Base-by-base conservation (phyloP, 1,284 basidiomycete genomes). In the Sutorius eximius region DNA sequence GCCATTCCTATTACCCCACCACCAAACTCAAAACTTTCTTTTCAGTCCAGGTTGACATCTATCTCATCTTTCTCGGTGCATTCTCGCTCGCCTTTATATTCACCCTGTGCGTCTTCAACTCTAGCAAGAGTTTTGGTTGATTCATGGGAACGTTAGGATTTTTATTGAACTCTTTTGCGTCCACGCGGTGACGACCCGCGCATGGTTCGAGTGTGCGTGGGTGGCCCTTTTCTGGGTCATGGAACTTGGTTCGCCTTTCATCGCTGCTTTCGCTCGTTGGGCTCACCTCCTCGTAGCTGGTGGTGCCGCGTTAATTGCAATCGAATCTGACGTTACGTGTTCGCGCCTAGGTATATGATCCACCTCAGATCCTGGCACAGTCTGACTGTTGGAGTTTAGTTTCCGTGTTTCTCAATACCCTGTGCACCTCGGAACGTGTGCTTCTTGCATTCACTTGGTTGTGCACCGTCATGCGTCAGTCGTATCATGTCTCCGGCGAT, bases 151-250 rank as follows among this genome's bases (percentile, higher is more conserved):
- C 30, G 18, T 54, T 53, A 91, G 87, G 49, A 72, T 87, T 45
- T 84, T 86, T 60, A 67, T 80, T 42, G 87, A 90, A 66, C 65
- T 89, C 36, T 64, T 82, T 33, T 75, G 75, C 27, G 73, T 71
- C 53, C 75, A 79, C 67, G 71, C 81, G 4, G 64, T 86, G 42
- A 77, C 82, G 13, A 77, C 79, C 37, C 79, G 76, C 13, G 81
- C 90, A n/a, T 88, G 85, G 84, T 84, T 89, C 58, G 88, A 91
- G 66, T 80, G 78, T 60, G 51, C 70, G 24, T 91, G 88, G 88
- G 69, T 84, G 41, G 72, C 75, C 1, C 30, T 84, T 8, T 83
- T 85, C 62, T 83, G 79, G 68, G 43, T 81, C 18, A 67, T 89
- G 68, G 75, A 87, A 56, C 71, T 90, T 9, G 77, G 89, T 91